phyloP scores from a whole-genome alignment of 805 yeast species.

The Spathaspora girioi region DNA sequence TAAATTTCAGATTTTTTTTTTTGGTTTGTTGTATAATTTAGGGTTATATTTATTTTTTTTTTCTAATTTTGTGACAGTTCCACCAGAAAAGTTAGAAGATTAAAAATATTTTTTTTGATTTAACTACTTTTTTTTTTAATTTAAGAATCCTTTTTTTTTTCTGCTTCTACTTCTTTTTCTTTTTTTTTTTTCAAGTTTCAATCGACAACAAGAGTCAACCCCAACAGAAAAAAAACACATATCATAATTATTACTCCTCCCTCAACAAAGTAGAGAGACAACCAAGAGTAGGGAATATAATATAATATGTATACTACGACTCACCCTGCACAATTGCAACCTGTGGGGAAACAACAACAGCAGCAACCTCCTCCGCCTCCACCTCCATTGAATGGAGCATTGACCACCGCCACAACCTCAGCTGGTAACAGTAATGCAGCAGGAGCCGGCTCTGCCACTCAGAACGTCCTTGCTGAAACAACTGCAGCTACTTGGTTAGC shows the following conservation, averaged over 20 bases:
- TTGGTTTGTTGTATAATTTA: background rate
- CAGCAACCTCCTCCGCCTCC: slow-evolving; percentile 6
- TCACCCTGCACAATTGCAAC: slow-evolving; percentile 3
- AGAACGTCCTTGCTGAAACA: slow-evolving; percentile 38
- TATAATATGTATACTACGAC: slow-evolving; percentile 1
- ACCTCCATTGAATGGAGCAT: slow-evolving; percentile 6
- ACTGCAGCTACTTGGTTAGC: slow-evolving; percentile 87
- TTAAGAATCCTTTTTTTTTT: background rate
- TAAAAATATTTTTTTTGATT: too few relatives aligned
- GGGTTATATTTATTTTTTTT: background rate
- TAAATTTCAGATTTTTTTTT: background rate
- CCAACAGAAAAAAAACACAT: background rate
- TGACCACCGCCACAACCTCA: slow-evolving; percentile 1
- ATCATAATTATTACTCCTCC: background rate
- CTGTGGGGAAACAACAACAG: slow-evolving; percentile 2
- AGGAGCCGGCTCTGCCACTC: slow-evolving; percentile 6
- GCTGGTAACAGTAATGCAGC: slow-evolving; percentile 4
- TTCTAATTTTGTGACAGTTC: background rate
- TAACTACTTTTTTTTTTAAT: too few relatives aligned
- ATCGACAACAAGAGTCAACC: background rate
- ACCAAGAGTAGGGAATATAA: background rate
- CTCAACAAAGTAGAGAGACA: too few relatives aligned
- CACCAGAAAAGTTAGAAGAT: background rate
- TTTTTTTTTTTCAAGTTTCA: background rate
- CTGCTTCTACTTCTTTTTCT: background rate